These are phyloP conservation scores for Acanthochlamys bracteata DNA, from an alignment of 106 monocot genomes.

Conservation along the genomic window DNA sequence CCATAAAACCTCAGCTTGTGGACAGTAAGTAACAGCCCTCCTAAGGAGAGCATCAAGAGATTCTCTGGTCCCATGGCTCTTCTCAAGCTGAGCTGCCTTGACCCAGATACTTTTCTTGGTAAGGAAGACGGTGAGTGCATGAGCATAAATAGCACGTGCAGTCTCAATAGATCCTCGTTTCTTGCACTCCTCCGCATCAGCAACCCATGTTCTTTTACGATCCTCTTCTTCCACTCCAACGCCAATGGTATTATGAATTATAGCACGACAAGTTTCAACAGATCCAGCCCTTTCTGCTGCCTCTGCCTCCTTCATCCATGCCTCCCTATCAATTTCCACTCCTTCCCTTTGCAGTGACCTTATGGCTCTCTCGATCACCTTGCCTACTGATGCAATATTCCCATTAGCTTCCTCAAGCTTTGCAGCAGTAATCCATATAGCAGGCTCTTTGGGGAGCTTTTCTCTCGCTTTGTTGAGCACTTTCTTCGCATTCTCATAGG, in stretches of 20 bases:
- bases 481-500: slow-evolving; percentile 87
- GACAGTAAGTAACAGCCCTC: slow-evolving; percentile 81
- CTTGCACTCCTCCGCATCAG: slow-evolving; percentile 98
- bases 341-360: slow-evolving; percentile 70
- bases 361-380: slow-evolving; percentile 92
- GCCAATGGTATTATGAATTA: slow-evolving; percentile 72
- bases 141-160: slow-evolving; percentile 83
- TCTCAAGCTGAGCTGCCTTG: slow-evolving; percentile 97
- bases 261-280: slow-evolving; percentile 83
- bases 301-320: slow-evolving; percentile 95
- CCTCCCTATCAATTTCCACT: slow-evolving; percentile 82
- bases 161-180: slow-evolving; percentile 96
- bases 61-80: slow-evolving; percentile 91
- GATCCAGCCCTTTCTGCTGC: slow-evolving; percentile 89
- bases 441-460: slow-evolving; percentile 79
- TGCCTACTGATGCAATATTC: slow-evolving; percentile 56
- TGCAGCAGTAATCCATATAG: slow-evolving; percentile 97
- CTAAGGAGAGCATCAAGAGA: slow-evolving; percentile 86
- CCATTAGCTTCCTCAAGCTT: slow-evolving; percentile 98
- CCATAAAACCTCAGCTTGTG: slow-evolving; percentile 95
- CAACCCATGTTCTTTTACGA: slow-evolving; percentile 95
- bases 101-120: slow-evolving; percentile 98
- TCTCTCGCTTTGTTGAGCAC: slow-evolving; percentile 91
- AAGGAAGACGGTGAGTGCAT: slow-evolving; percentile 75
- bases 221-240: slow-evolving; percentile 96